Percentiles rank a stretch among this genome's conserved stretches.
These are phyloP conservation scores for Curvularia sp. DNA, from an alignment of 2,329 filamentous ascomycete genomes.

Conservation along the genomic window DNA sequence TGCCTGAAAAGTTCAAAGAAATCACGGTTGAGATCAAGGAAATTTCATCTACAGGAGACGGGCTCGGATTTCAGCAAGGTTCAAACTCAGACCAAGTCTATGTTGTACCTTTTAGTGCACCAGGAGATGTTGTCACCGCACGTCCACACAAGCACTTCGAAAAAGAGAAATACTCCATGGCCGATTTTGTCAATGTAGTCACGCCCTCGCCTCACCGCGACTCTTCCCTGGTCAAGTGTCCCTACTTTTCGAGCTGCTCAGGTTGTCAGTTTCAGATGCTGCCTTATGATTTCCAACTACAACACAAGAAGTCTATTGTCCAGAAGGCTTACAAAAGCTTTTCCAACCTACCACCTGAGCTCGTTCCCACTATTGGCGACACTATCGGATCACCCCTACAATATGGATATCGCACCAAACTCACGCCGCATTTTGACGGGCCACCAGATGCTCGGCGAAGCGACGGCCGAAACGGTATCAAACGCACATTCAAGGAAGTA, in stretches of 20 bases:
- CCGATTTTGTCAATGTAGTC: constrained; percentile 82
- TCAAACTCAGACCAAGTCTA: constrained; percentile 73
- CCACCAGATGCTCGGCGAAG: constrained; percentile 64
- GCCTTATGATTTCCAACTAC: constrained; percentile 83
- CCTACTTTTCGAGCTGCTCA: constrained; percentile 83
- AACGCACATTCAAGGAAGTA: constrained; percentile 66
- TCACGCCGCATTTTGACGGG: constrained; percentile 94
- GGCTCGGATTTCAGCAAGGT: constrained; percentile 75
- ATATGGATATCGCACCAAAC: constrained; percentile 94
- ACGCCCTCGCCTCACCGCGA: constrained; percentile 78
- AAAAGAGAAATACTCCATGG: constrained; percentile 72
- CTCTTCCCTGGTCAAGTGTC: constrained; percentile 77
- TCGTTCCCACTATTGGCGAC: constrained; percentile 77
- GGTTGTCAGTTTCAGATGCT: constrained; percentile 99
- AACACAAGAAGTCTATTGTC: constrained; percentile 83
- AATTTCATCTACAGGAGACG: constrained; percentile 91
- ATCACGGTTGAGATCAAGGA: constrained; percentile 82
- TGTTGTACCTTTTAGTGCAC: constrained; percentile 85
- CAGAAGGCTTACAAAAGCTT: constrained; percentile 94
- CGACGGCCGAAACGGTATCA: constrained; percentile 59
- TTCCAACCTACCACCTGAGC: constrained; percentile 76
- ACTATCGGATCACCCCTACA: constrained; percentile 90
- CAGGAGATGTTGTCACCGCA: constrained; percentile 80
- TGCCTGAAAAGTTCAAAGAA: constrained; percentile 75
- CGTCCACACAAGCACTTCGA: constrained; percentile 78